A percentile compares a stretch with the other conserved stretches of the same genome.
Evolutionary conservation across 2,329 filamentous ascomycete species (phyloP).

Genomic region (Lasiodiplodia sp.): DNA sequence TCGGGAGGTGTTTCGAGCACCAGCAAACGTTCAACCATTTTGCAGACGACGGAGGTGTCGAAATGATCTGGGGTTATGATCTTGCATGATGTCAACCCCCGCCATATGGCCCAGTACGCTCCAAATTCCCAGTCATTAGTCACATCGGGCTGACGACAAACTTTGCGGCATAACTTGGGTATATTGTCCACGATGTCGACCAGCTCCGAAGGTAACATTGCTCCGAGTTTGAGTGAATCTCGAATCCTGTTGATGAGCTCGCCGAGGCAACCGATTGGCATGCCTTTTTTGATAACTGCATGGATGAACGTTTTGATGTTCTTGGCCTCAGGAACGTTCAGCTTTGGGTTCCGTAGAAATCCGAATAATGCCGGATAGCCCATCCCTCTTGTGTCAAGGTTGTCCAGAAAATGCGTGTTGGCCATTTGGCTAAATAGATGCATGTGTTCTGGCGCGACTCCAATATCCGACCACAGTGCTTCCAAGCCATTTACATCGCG

Average conservation of each 20-base stretch:
- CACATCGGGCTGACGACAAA: neutral
- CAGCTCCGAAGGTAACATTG: conserved; percentile 11
- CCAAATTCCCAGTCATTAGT: conserved; percentile 2
- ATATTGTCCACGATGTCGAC: neutral
- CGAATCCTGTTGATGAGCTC: neutral
- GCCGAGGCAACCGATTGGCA: neutral
- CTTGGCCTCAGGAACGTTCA: conserved; percentile 7
- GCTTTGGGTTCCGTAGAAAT: conserved; percentile 10
- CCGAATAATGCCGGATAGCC: neutral
- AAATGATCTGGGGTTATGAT: neutral
- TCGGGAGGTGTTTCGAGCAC: neutral
- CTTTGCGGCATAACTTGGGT: neutral
- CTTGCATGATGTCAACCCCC: conserved; percentile 9
- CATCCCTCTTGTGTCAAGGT: neutral
- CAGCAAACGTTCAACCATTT: neutral
- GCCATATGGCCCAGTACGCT: conserved; percentile 26
- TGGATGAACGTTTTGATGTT: conserved; percentile 2
- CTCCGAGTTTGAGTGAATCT: conserved; percentile 10
- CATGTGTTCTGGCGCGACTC: conserved; percentile 8
- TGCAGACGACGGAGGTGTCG: neutral
- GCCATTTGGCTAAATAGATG: conserved; percentile 20
- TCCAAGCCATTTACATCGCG: conserved; percentile 4
- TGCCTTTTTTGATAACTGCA: neutral
- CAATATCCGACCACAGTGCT: conserved; percentile 3
- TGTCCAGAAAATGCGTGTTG: conserved; percentile 21